Conservation (phyloP, 768 basidiomycete species). For the Russula sp. region DNA sequence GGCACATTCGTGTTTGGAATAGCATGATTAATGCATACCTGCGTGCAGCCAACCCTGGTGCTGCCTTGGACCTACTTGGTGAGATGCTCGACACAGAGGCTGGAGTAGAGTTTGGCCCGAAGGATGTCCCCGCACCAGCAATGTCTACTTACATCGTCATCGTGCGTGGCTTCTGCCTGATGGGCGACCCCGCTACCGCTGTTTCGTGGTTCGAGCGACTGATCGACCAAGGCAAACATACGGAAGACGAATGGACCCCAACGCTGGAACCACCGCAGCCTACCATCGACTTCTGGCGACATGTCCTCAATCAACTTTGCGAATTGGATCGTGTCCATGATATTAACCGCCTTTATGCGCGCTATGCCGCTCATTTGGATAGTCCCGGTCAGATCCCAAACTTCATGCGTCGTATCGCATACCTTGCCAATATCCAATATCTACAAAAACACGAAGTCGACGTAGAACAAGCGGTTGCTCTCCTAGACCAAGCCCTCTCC, state of each 20-base stretch:
- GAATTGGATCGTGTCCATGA: slow-evolving; percentile 48
- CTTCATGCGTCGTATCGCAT: slow-evolving; percentile 43
- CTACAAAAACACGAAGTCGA: slow-evolving; percentile 32
- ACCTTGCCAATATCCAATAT: slow-evolving; percentile 42
- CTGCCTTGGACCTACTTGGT: slow-evolving; percentile 63
- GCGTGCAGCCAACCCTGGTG: slow-evolving; percentile 55
- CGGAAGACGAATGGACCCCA: slow-evolving; percentile 43
- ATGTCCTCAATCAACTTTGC: slow-evolving; percentile 60
- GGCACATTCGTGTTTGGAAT: slow-evolving; percentile 60
- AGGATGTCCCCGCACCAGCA: slow-evolving; percentile 54
- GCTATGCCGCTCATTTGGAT: slow-evolving; percentile 40
- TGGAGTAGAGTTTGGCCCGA: slow-evolving; percentile 36
- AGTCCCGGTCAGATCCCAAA: slow-evolving; percentile 26
- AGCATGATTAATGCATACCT: slow-evolving; percentile 77
- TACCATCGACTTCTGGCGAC: slow-evolving; percentile 50
- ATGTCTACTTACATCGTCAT: slow-evolving; percentile 62
- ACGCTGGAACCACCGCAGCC: slow-evolving; percentile 50
- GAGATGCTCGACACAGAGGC: slow-evolving; percentile 58
- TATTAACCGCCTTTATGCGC: slow-evolving; percentile 54
- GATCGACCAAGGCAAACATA: slow-evolving; percentile 42
- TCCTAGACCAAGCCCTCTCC: slow-evolving; percentile 33
- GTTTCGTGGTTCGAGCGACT: slow-evolving; percentile 70
- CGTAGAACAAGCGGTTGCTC: slow-evolving; percentile 19
- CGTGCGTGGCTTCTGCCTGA: slow-evolving; percentile 61
- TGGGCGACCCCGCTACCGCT: slow-evolving; percentile 61